Base-by-base conservation (phyloP, 2,329 filamentous ascomycete genomes). In the Diaporthe vaccinii region DNA sequence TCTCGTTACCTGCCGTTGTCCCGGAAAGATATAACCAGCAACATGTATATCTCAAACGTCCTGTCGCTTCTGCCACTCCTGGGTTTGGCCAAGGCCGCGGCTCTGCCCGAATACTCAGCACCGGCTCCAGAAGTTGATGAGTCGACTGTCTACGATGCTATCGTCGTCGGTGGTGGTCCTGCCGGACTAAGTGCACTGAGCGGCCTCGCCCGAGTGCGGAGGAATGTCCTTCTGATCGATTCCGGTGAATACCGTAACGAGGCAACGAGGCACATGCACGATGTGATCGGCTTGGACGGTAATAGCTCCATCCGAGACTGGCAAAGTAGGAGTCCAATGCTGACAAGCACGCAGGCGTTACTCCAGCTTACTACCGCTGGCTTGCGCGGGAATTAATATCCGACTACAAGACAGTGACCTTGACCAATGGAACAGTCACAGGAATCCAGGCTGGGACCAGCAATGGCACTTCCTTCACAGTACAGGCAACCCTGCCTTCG, bases 231-330 rank as follows among this genome's bases (percentile, higher is more conserved):
- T 10, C 80, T 92, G 57, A 87, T 92, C 72, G 91, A 92, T 80
- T 91, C 89, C 28, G 88, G 87, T 17, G 83, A 86, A 41, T 92
- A 92, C 78, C 88, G 91, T 70, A 92, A 92, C 79, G 85, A 72
- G 1, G 82, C 85, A 0, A 92, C 91, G 0, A 82, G 90, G 20
- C 86, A 91, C 77, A 89, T 91, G 85, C 91, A 92, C 81, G 91
- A 92, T 79, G 88, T 92, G 0, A 84, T 91, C 36, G 90, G 90
- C 4, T 89, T 86, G 74, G 90, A 92, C 70, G 90, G 90, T 91
- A 79, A 77, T 80, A 61, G 22, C 14, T n/a, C 34, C 25, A 34
- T 20, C 12, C 36, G 22, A 22, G 36, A 39, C 36, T 20, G n/a
- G n/a, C 12, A 44, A 22, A 7, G 14, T 68, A 46, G 9, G n/a